Base-by-base conservation (phyloP, 2,329 filamentous ascomycete species). In the Alternaria novae-zelandiae region DNA sequence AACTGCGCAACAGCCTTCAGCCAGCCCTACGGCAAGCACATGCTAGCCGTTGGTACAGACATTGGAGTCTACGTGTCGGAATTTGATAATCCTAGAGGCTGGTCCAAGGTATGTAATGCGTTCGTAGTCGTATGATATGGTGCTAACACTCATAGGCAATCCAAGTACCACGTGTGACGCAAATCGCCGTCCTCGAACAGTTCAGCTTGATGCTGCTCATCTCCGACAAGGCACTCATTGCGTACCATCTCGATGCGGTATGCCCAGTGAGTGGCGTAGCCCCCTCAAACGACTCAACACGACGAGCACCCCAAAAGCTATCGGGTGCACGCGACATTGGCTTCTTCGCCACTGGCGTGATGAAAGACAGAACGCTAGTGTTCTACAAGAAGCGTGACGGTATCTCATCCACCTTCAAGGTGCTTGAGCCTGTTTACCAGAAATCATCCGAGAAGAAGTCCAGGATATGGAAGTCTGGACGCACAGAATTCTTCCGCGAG, bases 301-400 rank as follows among this genome's bases (percentile, higher is more conserved):
- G 93, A 25, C 89, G 92, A 66, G 93, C 96, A n/a, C 96, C 96
- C 0, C 95, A 98, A 78, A 93, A 95, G 72, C 86, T 99, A 32
- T 92, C 90, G 3, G 90, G 90, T 26, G 91, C 91, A 68, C 92
- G 96, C 77, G 96, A 99, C 76, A 94, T 99, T 20, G 92, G 94
- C 13, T 99, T 98, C 85, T 99, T 99, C 79, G 93, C 94, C 15
- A 96, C 94, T 2, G 96, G 95, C 10, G 89, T 92, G 63, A 97
- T 99, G 94, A 99, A 99, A 84, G 96, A 99, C 65, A 89, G 96
- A 8, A 94, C 91, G 69, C 84, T 99, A 8, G 89, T 99, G 26
- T 95, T 99, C 79, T 99, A 98, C 86, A 98, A 98, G 83, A 96
- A 96, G 78, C 92, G 93, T 66, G 96, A 98, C 78, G 91, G 91